Base-by-base conservation (phyloP, 2,329 filamentous ascomycete species). In the Ophioceras dolichostomum region DNA sequence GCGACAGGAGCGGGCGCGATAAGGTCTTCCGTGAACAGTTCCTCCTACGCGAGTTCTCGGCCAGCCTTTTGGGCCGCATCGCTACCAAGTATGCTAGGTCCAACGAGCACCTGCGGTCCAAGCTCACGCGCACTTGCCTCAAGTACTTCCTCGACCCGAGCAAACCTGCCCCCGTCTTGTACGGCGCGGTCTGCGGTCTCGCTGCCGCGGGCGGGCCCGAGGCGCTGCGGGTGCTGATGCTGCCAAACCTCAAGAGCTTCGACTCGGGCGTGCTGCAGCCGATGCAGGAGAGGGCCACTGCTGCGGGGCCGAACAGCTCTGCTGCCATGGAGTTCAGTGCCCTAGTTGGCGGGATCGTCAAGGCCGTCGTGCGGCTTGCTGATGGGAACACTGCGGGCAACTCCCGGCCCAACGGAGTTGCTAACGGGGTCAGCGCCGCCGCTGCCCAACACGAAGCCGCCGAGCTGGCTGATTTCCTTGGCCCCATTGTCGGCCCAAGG, bases 131-230 rank as follows among this genome's bases (percentile, higher is more conserved):
- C n/a, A 91, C 88, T 0, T 95, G 87, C 51, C 72, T 96, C 24
- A 94, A 94, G 61, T 79, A 83, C 50, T 89, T 95, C 57, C 72
- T 98, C 21, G 88, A 95, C 50, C 84, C 86, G 0, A 76, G 79
- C 31, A 86, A 88, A 52, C 79, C 87, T 0, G 73, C 87, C 0
- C 77, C 83, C 2, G 81, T 89, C 1, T 84, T 94, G 50, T 98
- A 91, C 54, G 91, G 91, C 32, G 86, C 89, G 6, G 71, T 98
- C 17, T 73, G 79, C 21, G 89, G 88, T 2, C 65, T 98, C 3
- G 70, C 80, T 2, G 76, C 80, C 2, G 79, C 93, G 18, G 86
- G 87, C 19, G 87, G 72, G 0, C 61, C 68, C 17, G 72, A 76
- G 49, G 68, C 70, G 7, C 65, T 76, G 26, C 67, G 71, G 10